Conservation (phyloP, 1,139 yeast species). For the Zhuliangozyma parablackwelliae region DNA sequence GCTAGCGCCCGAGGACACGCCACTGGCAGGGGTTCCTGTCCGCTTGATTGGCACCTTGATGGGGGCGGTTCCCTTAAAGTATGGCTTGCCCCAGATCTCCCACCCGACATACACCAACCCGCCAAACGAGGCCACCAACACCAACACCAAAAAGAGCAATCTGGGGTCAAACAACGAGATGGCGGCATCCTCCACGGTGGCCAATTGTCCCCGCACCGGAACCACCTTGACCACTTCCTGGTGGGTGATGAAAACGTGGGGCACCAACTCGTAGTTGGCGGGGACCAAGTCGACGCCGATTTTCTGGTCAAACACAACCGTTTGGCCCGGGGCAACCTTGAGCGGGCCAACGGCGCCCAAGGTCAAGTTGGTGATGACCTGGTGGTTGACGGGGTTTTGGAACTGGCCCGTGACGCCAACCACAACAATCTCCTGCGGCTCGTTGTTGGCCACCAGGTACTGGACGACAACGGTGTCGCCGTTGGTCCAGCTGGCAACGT, state of each 20-base stretch:
- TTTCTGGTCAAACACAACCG: constrained; percentile 47
- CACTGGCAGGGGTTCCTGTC: constrained; percentile 20
- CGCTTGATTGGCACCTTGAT: constrained; percentile 10
- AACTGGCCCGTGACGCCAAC: constrained; percentile 76
- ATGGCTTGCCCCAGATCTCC: constrained; percentile 40
- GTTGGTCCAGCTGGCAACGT: constrained; percentile 41
- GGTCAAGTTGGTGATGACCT: constrained; percentile 56
- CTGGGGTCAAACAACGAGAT: constrained; percentile 72
- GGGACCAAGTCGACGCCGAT: constrained; percentile 56
- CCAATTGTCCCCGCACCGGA: constrained; percentile 55
- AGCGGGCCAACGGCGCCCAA: constrained; percentile 64
- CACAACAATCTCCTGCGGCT: constrained; percentile 46
- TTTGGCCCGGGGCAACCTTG: constrained; percentile 45
- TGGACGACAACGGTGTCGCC: constrained; percentile 54
- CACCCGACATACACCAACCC: constrained; percentile 48
- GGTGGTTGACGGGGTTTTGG: constrained; percentile 51
- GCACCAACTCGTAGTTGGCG: constrained; percentile 55
- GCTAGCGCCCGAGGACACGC: constrained; percentile 24
- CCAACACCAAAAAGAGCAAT: constrained; percentile 56
- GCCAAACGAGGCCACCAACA: constrained; percentile 49
- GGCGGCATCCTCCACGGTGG: constrained; percentile 59
- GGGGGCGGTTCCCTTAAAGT: constrained; percentile 38
- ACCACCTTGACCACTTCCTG: constrained; percentile 52
- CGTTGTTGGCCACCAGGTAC: constrained; percentile 56
- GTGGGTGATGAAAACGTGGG: constrained; percentile 53